Evolutionary conservation across 371 early-diverging fungal species (phyloP).

Genomic region (Zychaea mexicana): DNA sequence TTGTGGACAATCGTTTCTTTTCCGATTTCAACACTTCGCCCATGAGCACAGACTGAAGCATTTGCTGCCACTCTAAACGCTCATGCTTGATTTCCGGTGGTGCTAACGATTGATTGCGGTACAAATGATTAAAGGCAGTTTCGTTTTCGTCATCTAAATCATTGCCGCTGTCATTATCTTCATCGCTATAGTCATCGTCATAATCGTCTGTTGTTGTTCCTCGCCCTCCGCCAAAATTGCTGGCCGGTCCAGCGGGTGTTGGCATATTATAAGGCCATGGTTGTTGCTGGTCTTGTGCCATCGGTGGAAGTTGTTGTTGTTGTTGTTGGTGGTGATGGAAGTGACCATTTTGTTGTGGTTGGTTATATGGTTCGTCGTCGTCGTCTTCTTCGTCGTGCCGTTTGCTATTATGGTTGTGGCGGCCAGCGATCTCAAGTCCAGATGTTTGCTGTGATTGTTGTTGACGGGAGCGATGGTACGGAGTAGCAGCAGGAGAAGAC

Average conservation of each 20-base stretch:
- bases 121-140: conserved; percentile 33
- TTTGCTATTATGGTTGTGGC: background rate
- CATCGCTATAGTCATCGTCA: conserved; percentile 22
- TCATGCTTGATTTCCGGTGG: conserved; percentile 65
- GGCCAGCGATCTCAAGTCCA: background rate
- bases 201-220: background rate
- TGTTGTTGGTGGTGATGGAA: background rate
- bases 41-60: conserved; percentile 82
- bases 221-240: conserved; percentile 7
- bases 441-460: background rate
- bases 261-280: conserved; percentile 26
- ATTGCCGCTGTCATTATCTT: conserved; percentile 33
- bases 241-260: conserved; percentile 16
- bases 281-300: conserved; percentile 6
- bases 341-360: conserved; percentile 3
- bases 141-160: conserved; percentile 37
- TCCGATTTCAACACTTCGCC: conserved; percentile 89
- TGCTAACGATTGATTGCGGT: conserved; percentile 39
- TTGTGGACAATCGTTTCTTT: conserved; percentile 68
- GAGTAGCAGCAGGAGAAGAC: background rate
- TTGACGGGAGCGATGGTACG: conserved; percentile 3
- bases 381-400: background rate
- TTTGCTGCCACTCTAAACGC: conserved; percentile 82
- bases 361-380: background rate
- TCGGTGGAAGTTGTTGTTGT: background rate